Conservation (phyloP, 2,329 filamentous ascomycete genomes). For the Pestalotiopsis sp. region DNA sequence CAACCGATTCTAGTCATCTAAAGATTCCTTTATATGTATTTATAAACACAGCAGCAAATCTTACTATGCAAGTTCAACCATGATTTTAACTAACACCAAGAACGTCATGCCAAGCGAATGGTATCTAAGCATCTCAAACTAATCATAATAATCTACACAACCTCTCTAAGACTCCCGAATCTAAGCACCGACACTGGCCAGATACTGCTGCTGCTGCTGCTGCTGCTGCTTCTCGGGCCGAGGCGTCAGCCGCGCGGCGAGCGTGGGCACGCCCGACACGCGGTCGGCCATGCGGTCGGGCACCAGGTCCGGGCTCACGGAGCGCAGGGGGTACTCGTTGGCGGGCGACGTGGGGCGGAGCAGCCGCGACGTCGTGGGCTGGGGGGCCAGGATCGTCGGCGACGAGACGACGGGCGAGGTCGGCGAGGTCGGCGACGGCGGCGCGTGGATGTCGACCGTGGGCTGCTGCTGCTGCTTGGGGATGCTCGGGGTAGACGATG, state of each 20-base stretch:
- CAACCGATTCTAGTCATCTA: neutral
- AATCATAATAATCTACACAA: neutral
- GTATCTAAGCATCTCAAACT: neutral
- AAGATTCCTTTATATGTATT: neutral
- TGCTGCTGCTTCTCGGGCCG: slow-evolving; percentile 26
- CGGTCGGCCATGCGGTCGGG: slow-evolving; percentile 65
- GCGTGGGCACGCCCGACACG: slow-evolving; percentile 48
- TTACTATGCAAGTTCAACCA: too few relatives aligned
- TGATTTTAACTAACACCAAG: neutral
- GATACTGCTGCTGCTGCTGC: slow-evolving; percentile 21
- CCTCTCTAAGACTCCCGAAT: neutral
- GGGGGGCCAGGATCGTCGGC: slow-evolving; percentile 53
- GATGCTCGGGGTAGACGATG: slow-evolving; percentile 27
- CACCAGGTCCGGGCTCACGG: slow-evolving; percentile 61
- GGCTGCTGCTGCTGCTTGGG: slow-evolving; percentile 31
- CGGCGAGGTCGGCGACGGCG: slow-evolving; percentile 14
- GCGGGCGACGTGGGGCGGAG: slow-evolving; percentile 56
- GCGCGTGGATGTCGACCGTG: slow-evolving; percentile 43
- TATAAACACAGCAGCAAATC: neutral
- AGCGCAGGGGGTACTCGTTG: slow-evolving; percentile 57
- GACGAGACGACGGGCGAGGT: slow-evolving; percentile 23
- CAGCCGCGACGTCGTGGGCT: slow-evolving; percentile 58
- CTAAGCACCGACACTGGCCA: slow-evolving; percentile 19
- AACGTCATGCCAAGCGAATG: neutral
- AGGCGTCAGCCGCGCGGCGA: slow-evolving; percentile 36